These are phyloP conservation scores for Calonectria honghensis DNA, from an alignment of 2,329 filamentous ascomycete species.

Conservation along the genomic window DNA sequence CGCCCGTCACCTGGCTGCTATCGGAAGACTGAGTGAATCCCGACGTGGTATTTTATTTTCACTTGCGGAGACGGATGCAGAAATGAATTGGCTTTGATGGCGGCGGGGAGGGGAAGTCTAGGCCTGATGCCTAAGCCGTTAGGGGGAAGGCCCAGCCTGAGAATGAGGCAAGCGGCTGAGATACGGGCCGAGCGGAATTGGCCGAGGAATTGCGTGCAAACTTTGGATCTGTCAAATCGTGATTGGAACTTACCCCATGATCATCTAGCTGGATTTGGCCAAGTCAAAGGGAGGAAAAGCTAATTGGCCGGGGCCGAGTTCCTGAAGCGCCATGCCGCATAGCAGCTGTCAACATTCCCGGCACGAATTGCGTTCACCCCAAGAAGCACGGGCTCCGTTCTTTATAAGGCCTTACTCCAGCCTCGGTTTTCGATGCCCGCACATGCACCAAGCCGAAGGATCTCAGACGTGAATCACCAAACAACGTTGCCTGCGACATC, in stretches of 20 bases:
- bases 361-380: neutral
- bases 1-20: neutral
- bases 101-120: neutral
- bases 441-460: no score
- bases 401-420: neutral
- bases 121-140: neutral
- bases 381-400: neutral
- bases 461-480: neutral
- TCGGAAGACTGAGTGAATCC: neutral
- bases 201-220: neutral
- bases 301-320: neutral
- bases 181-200: neutral
- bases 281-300: neutral
- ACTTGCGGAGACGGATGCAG: no score
- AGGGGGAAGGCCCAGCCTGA: neutral
- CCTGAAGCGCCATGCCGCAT: neutral
- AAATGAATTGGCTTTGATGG: no score
- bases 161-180: neutral
- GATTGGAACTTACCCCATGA: neutral
- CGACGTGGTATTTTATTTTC: neutral
- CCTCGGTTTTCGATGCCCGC: no score
- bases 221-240: neutral
- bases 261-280: neutral
- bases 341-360: neutral
- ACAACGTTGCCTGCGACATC: neutral